Percentiles rank a stretch among this genome's conserved stretches.
These are phyloP conservation scores for Quercus lobata DNA, from an alignment of 331 rosid genomes.

Conservation along the genomic window DNA sequence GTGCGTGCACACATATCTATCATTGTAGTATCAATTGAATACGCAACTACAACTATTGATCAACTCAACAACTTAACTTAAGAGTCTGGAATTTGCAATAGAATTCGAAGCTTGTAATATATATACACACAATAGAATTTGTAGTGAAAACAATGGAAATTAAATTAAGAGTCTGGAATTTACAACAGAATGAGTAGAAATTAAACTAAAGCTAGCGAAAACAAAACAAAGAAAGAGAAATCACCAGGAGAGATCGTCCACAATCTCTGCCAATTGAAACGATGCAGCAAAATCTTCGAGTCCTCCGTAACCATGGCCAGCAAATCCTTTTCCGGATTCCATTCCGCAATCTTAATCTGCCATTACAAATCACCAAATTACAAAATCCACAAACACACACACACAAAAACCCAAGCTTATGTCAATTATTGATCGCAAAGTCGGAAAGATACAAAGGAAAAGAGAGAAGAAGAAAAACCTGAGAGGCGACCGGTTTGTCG, in stretches of 20 bases:
- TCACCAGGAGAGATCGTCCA: constrained; percentile 88
- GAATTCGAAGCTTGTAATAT: neutral
- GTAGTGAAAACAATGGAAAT: no score
- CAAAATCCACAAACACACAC: neutral
- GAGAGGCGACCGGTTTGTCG: constrained; percentile 84
- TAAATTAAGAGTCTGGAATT: neutral
- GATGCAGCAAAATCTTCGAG: constrained; percentile 92
- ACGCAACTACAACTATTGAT: neutral
- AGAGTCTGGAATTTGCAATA: neutral
- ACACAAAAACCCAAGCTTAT: neutral
- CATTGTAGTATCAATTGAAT: neutral
- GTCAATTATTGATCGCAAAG: no score
- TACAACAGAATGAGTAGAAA: neutral
- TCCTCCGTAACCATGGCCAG: constrained; percentile 93
- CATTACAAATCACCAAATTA: constrained; percentile 9
- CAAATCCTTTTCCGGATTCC: constrained; percentile 98
- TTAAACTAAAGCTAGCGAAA: neutral
- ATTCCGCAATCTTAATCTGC: constrained; percentile 76
- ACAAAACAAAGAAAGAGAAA: neutral
- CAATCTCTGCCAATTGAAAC: constrained; percentile 95
- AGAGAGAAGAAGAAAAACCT: constrained; percentile 30
- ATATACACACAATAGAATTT: no score
- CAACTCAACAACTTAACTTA: neutral
- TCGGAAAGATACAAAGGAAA: neutral
- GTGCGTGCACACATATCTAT: no score